Evolutionary conservation across 768 basidiomycete genomes (phyloP), one percentile per base, ranked within the genome.

Genomic region (Hypholoma fasciculare): DNA sequence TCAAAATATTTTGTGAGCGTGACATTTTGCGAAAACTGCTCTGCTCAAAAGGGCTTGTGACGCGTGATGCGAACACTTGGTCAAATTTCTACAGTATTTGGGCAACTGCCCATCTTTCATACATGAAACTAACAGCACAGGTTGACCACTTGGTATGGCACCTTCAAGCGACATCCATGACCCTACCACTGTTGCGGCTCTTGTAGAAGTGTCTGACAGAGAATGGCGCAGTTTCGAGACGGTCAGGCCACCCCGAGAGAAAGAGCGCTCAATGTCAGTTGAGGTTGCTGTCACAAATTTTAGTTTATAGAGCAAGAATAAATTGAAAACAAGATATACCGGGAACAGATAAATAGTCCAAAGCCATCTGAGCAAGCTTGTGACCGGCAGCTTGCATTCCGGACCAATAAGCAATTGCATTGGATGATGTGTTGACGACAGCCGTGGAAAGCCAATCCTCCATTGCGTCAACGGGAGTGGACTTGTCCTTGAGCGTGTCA

Each of bases 211-310:
- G n/a, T n/a, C n/a, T 4, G 63, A 62, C 3, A 74, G 59, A 0
- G 68, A 62, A 54, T 71, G 70, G 0, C 59, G 55, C 37, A 67
- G 61, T 36, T 67, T 68, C 7, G 67, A 71, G 5, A 71, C 67
- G 1, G 63, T 67, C 0, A 74, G 63, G 2, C 68, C 67, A 34
- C 72, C 68, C 9, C 54, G 49, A 7, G 67, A 72, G 57, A 74
- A 72, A 1, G 67, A 62, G 8, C 63, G 59, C 52, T 74, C 69
- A 38, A 69, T 67, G 54, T 71, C 66, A 16, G 66, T 68, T 3
- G 71, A 72, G 0, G 57, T 65, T 0, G 67, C 71, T 73, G 60
- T 12, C n/a, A n/a, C n/a, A n/a, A n/a, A n/a, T 42, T 46, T 38
- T 27, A 51, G 43, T 49, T 16, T 49, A 43, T 6, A n/a, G n/a